phyloP scores from a whole-genome alignment of 768 basidiomycete species.

The Lactifluus piperatus region DNA sequence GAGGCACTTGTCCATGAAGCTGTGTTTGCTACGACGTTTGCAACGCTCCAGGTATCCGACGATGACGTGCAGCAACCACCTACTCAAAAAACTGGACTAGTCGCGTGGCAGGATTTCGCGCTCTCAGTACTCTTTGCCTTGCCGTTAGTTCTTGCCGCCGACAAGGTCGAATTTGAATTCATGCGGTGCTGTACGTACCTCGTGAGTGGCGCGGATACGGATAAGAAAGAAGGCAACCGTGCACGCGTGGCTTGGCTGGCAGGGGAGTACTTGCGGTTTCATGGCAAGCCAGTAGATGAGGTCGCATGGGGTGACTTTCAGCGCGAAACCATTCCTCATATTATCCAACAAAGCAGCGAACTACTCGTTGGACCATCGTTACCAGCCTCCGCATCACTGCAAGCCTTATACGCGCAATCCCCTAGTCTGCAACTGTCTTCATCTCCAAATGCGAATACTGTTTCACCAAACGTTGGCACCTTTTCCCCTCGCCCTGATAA shows the following conservation, averaged over 20 bases:
- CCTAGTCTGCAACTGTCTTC: constrained; percentile 28
- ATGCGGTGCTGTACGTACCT: constrained; percentile 57
- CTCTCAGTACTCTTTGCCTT: constrained; percentile 51
- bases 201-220: constrained; percentile 44
- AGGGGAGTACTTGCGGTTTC: constrained; percentile 51
- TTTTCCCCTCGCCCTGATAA: constrained; percentile 22
- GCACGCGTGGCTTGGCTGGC: constrained; percentile 55
- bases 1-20: constrained; percentile 79
- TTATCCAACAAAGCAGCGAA: constrained; percentile 20
- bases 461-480: constrained; percentile 27
- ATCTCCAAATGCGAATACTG: constrained; percentile 17
- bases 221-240: constrained; percentile 31
- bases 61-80: constrained; percentile 10
- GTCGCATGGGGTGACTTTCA: constrained; percentile 52
- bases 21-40: constrained; percentile 68
- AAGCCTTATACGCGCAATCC: constrained; percentile 44
- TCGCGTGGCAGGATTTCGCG: constrained; percentile 55
- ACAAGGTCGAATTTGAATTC: constrained; percentile 63
- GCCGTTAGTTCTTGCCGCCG: constrained; percentile 45
- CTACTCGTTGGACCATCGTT: constrained; percentile 26
- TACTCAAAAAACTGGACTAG: constrained; percentile 8
- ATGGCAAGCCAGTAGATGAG: constrained; percentile 44
- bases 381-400: constrained; percentile 40
- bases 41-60: constrained; percentile 8
- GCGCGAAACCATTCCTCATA: constrained; percentile 40